These are phyloP conservation scores for Penicillium hordei DNA, from an alignment of 2,329 filamentous ascomycete genomes.

Conservation along the genomic window DNA sequence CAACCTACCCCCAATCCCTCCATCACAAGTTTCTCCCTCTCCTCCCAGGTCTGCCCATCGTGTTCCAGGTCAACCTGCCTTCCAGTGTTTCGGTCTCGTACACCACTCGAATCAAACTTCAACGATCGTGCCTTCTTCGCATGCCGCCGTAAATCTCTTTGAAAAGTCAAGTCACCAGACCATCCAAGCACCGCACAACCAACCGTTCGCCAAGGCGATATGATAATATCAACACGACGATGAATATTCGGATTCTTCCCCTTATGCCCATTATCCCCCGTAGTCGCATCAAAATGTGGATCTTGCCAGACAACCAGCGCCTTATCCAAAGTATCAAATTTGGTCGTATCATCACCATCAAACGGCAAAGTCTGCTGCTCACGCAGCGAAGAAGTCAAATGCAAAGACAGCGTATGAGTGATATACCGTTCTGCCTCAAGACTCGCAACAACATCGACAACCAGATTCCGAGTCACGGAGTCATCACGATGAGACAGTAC, in stretches of 20 bases:
- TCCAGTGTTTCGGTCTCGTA: slow-evolving; percentile 66
- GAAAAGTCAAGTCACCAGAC: slow-evolving; percentile 85
- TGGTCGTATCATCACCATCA: slow-evolving; percentile 45
- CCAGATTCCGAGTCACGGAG: slow-evolving; percentile 64
- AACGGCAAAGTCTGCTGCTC: slow-evolving; percentile 65
- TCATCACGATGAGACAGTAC: slow-evolving; percentile 78
- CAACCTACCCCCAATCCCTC: slow-evolving; percentile 69
- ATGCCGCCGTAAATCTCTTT: slow-evolving; percentile 79
- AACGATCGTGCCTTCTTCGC: slow-evolving; percentile 69
- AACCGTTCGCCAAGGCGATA: slow-evolving; percentile 82
- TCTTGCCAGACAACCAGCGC: slow-evolving; percentile 91
- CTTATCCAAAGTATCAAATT: slow-evolving; percentile 89
- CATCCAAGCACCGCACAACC: slow-evolving; percentile 88
- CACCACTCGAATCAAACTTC: slow-evolving; percentile 90
- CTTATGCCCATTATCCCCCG: slow-evolving; percentile 30
- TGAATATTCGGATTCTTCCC: slow-evolving; percentile 69
- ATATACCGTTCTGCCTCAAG: slow-evolving; percentile 71
- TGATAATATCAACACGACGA: slow-evolving; percentile 86
- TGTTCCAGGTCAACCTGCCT: slow-evolving; percentile 69
- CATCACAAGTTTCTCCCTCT: slow-evolving; percentile 80
- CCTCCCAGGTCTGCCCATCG: slow-evolving; percentile 56
- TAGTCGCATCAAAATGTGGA: slow-evolving; percentile 46
- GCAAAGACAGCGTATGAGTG: slow-evolving; percentile 76
- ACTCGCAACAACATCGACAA: slow-evolving; percentile 67
- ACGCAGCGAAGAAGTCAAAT: slow-evolving; percentile 68